phyloP scores from a whole-genome alignment of 106 monocot genomes.

The Alisma plantagoaquatica region DNA sequence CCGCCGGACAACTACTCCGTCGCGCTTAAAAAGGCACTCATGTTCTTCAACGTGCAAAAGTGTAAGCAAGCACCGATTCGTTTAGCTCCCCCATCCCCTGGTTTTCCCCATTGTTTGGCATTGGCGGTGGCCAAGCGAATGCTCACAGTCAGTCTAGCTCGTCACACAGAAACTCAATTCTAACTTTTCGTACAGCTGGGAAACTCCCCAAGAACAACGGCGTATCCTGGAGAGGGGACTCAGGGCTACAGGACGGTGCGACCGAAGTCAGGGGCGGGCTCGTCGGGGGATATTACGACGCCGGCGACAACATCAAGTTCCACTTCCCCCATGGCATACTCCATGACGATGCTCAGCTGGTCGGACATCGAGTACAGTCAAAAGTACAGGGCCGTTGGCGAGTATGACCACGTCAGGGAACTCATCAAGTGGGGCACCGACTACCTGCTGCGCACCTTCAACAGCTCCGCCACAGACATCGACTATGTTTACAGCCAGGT shows the following conservation, averaged over 20 bases:
- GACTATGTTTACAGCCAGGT: slow-evolving; percentile 79
- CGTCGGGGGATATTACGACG: slow-evolving; percentile 97
- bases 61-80: slow-evolving; percentile 45
- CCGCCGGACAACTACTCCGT: slow-evolving; percentile 75
- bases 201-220: slow-evolving; percentile 72
- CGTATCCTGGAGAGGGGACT: slow-evolving; percentile 69
- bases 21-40: slow-evolving; percentile 79
- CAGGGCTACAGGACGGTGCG: slow-evolving; percentile 59
- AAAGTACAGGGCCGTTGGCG: slow-evolving; percentile 72
- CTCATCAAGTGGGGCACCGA: slow-evolving; percentile 98
- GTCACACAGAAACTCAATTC: not conserved
- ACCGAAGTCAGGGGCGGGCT: slow-evolving; percentile 71
- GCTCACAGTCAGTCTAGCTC: not conserved
- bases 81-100: too few relatives aligned
- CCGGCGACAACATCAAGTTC: slow-evolving; percentile 99
- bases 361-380: slow-evolving; percentile 78
- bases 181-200: not conserved
- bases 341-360: slow-evolving; percentile 90
- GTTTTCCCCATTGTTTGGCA: too few relatives aligned
- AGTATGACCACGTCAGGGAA: slow-evolving; percentile 79
- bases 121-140: not conserved
- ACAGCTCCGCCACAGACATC: slow-evolving; percentile 62
- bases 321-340: slow-evolving; percentile 97
- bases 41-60: slow-evolving; percentile 97
- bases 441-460: slow-evolving; percentile 87